phyloP scores from a whole-genome alignment of 2,329 filamentous ascomycete genomes.

The Fusarium bulbicola region DNA sequence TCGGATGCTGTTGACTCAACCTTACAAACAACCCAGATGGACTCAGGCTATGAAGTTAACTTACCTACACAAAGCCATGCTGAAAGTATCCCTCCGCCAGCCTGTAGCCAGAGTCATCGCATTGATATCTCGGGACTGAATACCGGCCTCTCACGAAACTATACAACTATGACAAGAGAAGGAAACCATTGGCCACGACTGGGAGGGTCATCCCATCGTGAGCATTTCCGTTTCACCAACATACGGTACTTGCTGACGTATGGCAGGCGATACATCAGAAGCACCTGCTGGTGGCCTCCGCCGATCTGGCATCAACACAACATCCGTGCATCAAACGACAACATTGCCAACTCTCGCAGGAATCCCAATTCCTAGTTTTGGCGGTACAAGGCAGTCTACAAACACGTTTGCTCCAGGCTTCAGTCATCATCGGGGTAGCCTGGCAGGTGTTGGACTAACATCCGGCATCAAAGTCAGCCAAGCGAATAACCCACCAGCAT shows the following conservation, averaged over 20 bases:
- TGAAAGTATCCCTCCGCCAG: background rate
- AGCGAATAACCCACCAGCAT: constrained; percentile 25
- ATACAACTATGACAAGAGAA: constrained; percentile 10
- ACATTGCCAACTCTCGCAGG: constrained; percentile 4
- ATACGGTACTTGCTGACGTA: constrained; percentile 7
- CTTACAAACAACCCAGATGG: constrained; percentile 27
- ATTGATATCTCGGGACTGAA: constrained; percentile 34
- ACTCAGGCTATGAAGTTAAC: constrained; percentile 7
- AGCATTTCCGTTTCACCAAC: background rate
- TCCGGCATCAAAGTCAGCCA: constrained; percentile 46
- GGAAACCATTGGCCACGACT: constrained; percentile 31
- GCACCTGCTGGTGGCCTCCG: constrained; percentile 5
- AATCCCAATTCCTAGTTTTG: constrained; percentile 14
- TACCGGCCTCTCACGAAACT: constrained; percentile 16
- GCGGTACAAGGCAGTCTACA: constrained; percentile 5
- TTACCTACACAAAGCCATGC: background rate
- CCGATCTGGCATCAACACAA: constrained; percentile 15
- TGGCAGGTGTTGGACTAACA: constrained; percentile 43
- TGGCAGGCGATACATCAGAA: constrained; percentile 13
- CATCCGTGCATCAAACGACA: constrained; percentile 9
- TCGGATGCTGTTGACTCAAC: constrained; percentile 53
- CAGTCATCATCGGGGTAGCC: constrained; percentile 27
- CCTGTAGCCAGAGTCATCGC: constrained; percentile 24
- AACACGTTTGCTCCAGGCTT: constrained; percentile 28
- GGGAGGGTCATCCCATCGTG: constrained; percentile 23